phyloP scores from a whole-genome alignment of 495 filamentous ascomycete species.

The Penicillium goetzii region DNA sequence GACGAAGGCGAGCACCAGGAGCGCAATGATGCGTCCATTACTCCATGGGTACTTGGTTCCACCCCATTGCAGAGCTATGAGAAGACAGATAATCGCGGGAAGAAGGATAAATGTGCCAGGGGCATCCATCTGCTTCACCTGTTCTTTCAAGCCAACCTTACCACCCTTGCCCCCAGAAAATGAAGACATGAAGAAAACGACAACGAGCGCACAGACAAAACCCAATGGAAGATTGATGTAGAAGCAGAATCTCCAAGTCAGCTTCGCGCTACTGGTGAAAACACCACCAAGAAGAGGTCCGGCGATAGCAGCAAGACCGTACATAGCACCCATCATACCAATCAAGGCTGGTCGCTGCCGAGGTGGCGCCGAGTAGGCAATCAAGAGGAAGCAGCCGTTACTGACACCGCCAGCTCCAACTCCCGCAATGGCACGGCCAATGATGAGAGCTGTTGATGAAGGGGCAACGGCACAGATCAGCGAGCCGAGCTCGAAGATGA shows the following conservation, averaged over 20 bases:
- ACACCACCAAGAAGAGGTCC: conserved; percentile 66
- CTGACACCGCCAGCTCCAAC: conserved; percentile 68
- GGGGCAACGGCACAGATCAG: conserved; percentile 70
- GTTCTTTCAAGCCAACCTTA: conserved; percentile 7
- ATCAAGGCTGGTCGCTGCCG: conserved; percentile 61
- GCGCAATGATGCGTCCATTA: conserved; percentile 34
- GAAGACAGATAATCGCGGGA: conserved; percentile 37
- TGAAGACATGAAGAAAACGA: conserved; percentile 48
- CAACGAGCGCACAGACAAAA: conserved; percentile 58
- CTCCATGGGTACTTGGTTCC: conserved; percentile 41
- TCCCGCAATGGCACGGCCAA: conserved; percentile 75
- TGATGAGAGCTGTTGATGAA: conserved; percentile 64
- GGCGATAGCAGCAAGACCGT: conserved; percentile 66
- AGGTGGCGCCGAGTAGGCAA: conserved; percentile 58
- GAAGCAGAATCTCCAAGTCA: conserved; percentile 83
- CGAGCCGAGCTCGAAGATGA: conserved; percentile 71
- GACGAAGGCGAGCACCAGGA: conserved; percentile 37
- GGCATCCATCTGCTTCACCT: conserved; percentile 36
- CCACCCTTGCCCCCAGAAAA: background rate
- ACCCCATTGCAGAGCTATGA: conserved; percentile 49
- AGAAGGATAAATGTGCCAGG: conserved; percentile 36
- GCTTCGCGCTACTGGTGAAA: conserved; percentile 50
- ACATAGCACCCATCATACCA: conserved; percentile 69
- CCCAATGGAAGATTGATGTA: conserved; percentile 74
- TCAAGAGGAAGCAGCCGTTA: conserved; percentile 69